These are phyloP conservation scores for Eucalyptus microcorys DNA, from an alignment of 345 rosid species.

Conservation along the genomic window DNA sequence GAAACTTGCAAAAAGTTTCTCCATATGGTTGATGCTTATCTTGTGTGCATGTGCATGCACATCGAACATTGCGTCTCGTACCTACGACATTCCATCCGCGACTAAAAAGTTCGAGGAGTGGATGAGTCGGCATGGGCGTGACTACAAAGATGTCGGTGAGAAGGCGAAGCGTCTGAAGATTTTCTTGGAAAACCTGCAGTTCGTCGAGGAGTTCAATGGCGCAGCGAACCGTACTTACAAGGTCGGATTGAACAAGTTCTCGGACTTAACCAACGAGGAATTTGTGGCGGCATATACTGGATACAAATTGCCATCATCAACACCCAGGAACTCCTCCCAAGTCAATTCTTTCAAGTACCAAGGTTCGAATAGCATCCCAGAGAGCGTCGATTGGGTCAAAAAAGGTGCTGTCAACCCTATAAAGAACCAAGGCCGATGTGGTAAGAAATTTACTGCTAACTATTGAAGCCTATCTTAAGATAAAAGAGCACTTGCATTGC, in stretches of 20 bases:
- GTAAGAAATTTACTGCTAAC: neutral
- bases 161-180: conserved; percentile 13
- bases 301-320: neutral
- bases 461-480: neutral
- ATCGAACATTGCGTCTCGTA: neutral
- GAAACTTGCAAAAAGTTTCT: neutral
- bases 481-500: neutral
- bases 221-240: conserved; percentile 6
- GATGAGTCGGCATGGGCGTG: neutral
- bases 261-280: conserved; percentile 18
- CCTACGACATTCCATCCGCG: neutral
- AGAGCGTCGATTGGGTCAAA: neutral
- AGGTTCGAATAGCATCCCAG: neutral
- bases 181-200: conserved; percentile 13
- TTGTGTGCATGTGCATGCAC: neutral
- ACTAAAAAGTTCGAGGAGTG: neutral
- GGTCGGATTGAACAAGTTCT: conserved; percentile 17
- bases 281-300: neutral
- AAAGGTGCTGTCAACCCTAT: neutral
- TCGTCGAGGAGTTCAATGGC: conserved; percentile 13
- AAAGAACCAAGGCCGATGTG: neutral
- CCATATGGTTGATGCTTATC: neutral
- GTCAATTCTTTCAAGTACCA: neutral
- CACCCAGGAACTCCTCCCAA: neutral
- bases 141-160: conserved; percentile 3